Conservation (phyloP, 2,329 filamentous ascomycete species). For the Grosmannia huntii region DNA sequence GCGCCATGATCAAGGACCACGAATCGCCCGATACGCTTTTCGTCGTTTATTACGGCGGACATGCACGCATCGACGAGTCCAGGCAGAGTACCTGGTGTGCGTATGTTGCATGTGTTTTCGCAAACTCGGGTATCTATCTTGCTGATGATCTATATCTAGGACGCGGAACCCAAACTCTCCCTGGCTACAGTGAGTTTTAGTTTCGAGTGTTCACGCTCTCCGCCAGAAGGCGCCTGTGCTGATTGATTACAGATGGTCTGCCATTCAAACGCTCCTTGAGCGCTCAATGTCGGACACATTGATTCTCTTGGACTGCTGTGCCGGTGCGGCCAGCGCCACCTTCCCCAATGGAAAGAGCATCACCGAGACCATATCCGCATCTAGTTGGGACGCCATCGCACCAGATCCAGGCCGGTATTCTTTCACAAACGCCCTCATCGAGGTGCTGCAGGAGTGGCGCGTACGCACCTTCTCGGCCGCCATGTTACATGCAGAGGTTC, state of each 20-base stretch:
- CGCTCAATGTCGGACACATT: conserved; percentile 43
- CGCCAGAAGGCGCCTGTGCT: too few species aligned
- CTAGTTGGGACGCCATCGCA: conserved; percentile 48
- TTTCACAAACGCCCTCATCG: conserved; percentile 45
- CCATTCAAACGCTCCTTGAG: conserved; percentile 46
- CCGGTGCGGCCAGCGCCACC: conserved; percentile 45
- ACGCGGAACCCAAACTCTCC: conserved; percentile 38
- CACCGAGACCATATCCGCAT: conserved; percentile 49
- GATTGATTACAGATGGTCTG: conserved; percentile 32
- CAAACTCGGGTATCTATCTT: neutral
- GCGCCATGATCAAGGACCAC: conserved; percentile 42
- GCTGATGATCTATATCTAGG: conserved; percentile 15
- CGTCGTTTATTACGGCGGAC: conserved; percentile 46
- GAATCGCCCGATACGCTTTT: conserved; percentile 41
- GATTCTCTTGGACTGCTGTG: conserved; percentile 47
- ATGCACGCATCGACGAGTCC: conserved; percentile 46
- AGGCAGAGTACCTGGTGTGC: conserved; percentile 49
- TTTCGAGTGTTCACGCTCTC: neutral
- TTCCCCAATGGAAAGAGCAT: conserved; percentile 45
- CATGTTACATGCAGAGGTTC: conserved; percentile 47
- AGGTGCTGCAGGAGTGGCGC: conserved; percentile 45
- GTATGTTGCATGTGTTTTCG: conserved; percentile 19
- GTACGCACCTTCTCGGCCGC: conserved; percentile 42
- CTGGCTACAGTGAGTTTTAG: conserved; percentile 36
- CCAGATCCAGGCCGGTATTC: conserved; percentile 47